These are phyloP conservation scores for Rutstroemia sp. DNA, from an alignment of 2,329 filamentous ascomycete species.

Conservation along the genomic window DNA sequence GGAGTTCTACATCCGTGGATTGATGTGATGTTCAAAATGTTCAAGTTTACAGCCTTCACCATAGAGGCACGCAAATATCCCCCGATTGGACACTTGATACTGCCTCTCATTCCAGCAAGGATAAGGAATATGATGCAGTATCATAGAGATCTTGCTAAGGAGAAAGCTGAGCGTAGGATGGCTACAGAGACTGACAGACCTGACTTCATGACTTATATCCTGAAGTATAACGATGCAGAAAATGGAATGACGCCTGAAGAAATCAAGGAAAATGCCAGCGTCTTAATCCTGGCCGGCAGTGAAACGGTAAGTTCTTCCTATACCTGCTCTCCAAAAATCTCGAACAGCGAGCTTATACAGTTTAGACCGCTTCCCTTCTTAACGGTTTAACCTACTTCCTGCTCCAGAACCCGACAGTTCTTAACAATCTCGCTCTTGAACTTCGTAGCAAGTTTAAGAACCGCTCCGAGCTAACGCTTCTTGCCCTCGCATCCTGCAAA, in stretches of 20 bases:
- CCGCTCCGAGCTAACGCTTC: constrained; percentile 12
- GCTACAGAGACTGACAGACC: not conserved
- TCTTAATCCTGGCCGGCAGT: constrained; percentile 4
- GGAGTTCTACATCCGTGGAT: constrained; percentile 1
- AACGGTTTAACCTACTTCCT: constrained; percentile 38
- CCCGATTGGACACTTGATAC: not conserved
- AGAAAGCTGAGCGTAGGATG: not conserved
- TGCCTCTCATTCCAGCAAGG: not conserved
- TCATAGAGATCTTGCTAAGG: not conserved
- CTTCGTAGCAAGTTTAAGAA: constrained; percentile 34
- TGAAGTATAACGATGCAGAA: constrained; percentile 1
- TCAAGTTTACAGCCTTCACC: not conserved
- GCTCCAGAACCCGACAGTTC: constrained; percentile 38
- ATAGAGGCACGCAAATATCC: not conserved
- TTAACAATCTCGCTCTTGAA: constrained; percentile 33
- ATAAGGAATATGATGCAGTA: rapidly evolving
- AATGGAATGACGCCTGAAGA: constrained; percentile 6
- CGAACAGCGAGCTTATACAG: constrained; percentile 8
- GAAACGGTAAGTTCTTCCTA: not conserved
- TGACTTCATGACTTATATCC: constrained; percentile 7
- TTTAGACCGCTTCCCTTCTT: constrained; percentile 29
- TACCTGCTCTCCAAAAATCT: constrained; percentile 13
- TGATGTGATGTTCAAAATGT: not conserved
- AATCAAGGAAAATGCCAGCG: not conserved
- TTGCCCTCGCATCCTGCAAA: constrained; percentile 9